A percentile compares a stretch with the other conserved stretches of the same genome.
Conservation (phyloP, 169 alveolate genomes). For the Eimeria maxima region DNA sequence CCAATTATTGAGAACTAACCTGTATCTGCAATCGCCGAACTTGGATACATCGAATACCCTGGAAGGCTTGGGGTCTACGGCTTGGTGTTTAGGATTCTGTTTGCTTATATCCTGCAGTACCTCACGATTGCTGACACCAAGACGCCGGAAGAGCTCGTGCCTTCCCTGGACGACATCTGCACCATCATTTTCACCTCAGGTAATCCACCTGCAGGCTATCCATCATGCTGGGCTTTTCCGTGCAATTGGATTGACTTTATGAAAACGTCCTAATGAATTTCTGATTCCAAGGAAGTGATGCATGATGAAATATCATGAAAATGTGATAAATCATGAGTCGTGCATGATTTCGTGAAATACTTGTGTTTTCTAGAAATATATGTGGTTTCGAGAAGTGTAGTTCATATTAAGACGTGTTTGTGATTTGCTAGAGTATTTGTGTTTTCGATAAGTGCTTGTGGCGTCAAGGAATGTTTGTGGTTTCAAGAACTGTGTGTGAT, state of each 20-base stretch:
- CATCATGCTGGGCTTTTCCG: no score
- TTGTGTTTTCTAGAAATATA: no score
- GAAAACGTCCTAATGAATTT: no score
- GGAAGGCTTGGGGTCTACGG: background rate
- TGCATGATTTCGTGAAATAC: background rate
- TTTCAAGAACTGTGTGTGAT: no score
- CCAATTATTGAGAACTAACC: background rate
- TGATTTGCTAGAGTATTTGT: no score
- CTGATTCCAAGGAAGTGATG: no score
- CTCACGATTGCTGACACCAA: slow-evolving; percentile 21
- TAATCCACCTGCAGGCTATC: background rate
- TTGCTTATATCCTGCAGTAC: background rate
- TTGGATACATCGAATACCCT: background rate
- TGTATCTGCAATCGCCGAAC: background rate
- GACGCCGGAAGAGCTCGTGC: slow-evolving; percentile 52
- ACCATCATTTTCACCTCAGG: slow-evolving; percentile 80
- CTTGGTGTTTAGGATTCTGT: background rate
- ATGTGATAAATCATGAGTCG: background rate
- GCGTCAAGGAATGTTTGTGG: no score
- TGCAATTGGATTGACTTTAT: no score
- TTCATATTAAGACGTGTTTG: no score
- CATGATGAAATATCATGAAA: background rate
- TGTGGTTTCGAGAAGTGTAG: background rate
- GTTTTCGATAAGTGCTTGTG: no score
- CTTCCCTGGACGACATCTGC: slow-evolving; percentile 67